Conservation (phyloP, 2,329 filamentous ascomycete genomes). For the Sarocladium brachiariae region DNA sequence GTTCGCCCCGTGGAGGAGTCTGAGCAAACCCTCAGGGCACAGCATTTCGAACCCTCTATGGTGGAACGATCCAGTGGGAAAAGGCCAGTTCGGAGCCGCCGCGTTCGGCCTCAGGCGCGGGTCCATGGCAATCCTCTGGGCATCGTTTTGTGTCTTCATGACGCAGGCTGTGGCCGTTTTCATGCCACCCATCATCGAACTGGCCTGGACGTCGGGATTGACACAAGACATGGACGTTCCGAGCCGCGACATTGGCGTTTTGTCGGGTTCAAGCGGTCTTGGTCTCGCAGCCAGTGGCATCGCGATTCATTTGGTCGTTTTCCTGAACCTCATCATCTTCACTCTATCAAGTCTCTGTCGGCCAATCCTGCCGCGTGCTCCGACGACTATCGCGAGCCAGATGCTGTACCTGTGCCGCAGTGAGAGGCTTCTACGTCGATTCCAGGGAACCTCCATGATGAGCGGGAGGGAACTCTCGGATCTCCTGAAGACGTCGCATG, state of each 20-base stretch:
- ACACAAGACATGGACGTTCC: not conserved
- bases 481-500: not conserved
- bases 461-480: not conserved
- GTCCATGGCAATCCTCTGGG: not conserved
- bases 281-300: not conserved
- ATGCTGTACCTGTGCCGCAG: constrained; percentile 6
- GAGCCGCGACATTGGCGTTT: not conserved
- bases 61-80: not conserved
- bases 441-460: not conserved
- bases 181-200: constrained; percentile 2
- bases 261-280: not conserved
- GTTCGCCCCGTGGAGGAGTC: constrained; percentile 1
- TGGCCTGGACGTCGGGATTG: not conserved
- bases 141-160: constrained; percentile 5
- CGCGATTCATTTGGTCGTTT: constrained; percentile 5
- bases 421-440: constrained; percentile 2
- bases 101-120: not conserved
- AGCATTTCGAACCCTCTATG: not conserved
- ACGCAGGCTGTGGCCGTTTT: constrained; percentile 3
- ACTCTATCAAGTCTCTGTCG: not conserved
- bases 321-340: constrained; percentile 9
- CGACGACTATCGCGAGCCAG: constrained; percentile 6
- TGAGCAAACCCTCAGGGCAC: not conserved
- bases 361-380: constrained; percentile 1
- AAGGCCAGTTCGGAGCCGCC: not conserved